Percentiles rank a stretch among this genome's conserved stretches.
phyloP scores from a whole-genome alignment of 176 grass and related monocot genomes.

The Carex parvula region DNA sequence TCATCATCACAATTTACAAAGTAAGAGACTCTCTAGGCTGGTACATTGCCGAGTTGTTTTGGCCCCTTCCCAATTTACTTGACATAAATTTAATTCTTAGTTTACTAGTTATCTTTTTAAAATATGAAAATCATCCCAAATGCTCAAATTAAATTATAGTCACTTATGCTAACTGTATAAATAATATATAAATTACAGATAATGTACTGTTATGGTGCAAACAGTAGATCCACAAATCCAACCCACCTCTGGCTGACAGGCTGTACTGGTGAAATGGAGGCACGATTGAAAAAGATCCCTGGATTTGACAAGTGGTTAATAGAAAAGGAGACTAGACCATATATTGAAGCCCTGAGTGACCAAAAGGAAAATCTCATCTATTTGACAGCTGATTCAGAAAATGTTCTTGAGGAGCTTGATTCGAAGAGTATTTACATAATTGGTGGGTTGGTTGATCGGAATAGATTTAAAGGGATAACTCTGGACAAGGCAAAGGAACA shows the following conservation, averaged over 20 bases:
- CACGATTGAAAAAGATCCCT: conserved; percentile 61
- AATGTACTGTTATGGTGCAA: conserved; percentile 97
- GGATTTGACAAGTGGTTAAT: conserved; percentile 87
- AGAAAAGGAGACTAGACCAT: conserved; percentile 68
- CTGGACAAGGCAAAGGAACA: conserved; percentile 79
- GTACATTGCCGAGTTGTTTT: too few relatives aligned
- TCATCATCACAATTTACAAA: background rate
- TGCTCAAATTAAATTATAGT: background rate
- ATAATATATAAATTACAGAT: conserved; percentile 49
- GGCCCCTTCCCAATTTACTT: background rate
- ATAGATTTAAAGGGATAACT: conserved; percentile 83
- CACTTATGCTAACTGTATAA: background rate
- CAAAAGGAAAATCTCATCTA: conserved; percentile 71
- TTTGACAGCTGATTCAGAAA: conserved; percentile 81
- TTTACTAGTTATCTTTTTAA: background rate
- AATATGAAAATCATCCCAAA: background rate
- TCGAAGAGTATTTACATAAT: conserved; percentile 84
- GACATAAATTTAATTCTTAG: background rate
- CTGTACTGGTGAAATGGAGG: conserved; percentile 71
- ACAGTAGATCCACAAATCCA: conserved; percentile 67
- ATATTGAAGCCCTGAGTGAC: conserved; percentile 76
- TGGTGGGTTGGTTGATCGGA: conserved; percentile 88
- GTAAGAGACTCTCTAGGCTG: background rate
- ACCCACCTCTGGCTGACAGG: conserved; percentile 94
- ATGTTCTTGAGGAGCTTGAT: conserved; percentile 80